These are phyloP conservation scores for Phoma sp. DNA, from an alignment of 2,329 filamentous ascomycete species.

Conservation along the genomic window DNA sequence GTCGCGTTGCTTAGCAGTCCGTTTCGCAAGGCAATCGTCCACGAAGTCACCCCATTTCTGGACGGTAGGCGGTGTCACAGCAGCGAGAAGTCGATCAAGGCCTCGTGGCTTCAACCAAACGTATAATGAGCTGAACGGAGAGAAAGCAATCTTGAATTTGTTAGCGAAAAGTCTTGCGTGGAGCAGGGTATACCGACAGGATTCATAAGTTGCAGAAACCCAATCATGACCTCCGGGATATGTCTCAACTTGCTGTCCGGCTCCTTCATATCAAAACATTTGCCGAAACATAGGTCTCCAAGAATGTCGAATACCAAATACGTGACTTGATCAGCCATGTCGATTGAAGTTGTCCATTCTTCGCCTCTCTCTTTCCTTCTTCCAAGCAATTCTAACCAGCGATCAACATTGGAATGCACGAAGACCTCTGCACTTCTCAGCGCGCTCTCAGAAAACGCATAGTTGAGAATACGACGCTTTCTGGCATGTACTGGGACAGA, in stretches of 20 bases:
- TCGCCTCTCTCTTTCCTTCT: not conserved
- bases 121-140: constrained; percentile 17
- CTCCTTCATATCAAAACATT: constrained; percentile 41
- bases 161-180: not conserved
- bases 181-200: constrained; percentile 13
- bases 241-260: constrained; percentile 16
- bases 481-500: constrained; percentile 39
- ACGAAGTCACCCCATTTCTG: constrained; percentile 20
- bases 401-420: constrained; percentile 36
- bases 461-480: constrained; percentile 48
- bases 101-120: constrained; percentile 26
- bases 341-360: constrained; percentile 15
- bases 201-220: constrained; percentile 19
- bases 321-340: constrained; percentile 19
- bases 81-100: constrained; percentile 16
- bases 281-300: constrained; percentile 20
- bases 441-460: constrained; percentile 51
- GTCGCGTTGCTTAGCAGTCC: constrained; percentile 7
- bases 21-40: constrained; percentile 12
- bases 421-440: constrained; percentile 49
- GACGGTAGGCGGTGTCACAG: constrained; percentile 15
- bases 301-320: constrained; percentile 36
- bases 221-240: constrained; percentile 19
- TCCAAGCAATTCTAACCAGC: constrained; percentile 10
- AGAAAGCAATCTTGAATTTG: constrained; percentile 15